A percentile compares a stretch with the other conserved stretches of the same genome.
Evolutionary conservation across 2,329 filamentous ascomycete species (phyloP).

Genomic region (Zopfia rhizophila): DNA sequence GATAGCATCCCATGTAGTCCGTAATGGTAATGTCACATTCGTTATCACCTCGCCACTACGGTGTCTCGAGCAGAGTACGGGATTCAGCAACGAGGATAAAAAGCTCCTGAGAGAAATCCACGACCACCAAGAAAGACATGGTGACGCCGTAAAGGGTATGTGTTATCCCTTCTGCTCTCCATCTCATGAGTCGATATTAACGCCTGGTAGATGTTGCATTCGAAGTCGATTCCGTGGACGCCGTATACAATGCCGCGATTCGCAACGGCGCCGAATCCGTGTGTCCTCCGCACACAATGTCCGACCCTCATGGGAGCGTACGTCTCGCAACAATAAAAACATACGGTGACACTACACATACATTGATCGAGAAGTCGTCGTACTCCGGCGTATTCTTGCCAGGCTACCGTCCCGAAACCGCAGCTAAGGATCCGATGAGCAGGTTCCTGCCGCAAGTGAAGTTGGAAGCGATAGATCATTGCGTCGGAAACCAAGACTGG

Average conservation of each 20-base stretch:
- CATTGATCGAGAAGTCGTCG: constrained; percentile 76
- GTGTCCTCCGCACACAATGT: constrained; percentile 63
- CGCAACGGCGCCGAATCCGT: constrained; percentile 71
- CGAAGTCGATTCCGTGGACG: constrained; percentile 88
- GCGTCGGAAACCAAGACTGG: constrained; percentile 97
- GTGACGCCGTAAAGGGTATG: constrained; percentile 82
- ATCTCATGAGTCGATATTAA: constrained; percentile 19
- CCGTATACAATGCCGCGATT: constrained; percentile 80
- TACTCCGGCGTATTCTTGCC: constrained; percentile 86
- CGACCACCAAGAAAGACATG: constrained; percentile 84
- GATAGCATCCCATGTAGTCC: constrained; percentile 84
- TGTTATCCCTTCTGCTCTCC: too few relatives aligned
- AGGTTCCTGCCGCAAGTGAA: constrained; percentile 70
- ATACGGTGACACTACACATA: constrained; percentile 96
- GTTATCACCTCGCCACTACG: constrained; percentile 85
- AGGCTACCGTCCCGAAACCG: constrained; percentile 72
- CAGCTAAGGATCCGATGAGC: constrained; percentile 57
- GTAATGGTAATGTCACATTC: constrained; percentile 80
- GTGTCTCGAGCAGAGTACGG: constrained; percentile 43
- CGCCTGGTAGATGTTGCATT: constrained; percentile 78
- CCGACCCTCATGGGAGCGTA: constrained; percentile 73
- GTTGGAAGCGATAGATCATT: constrained; percentile 88
- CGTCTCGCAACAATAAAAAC: constrained; percentile 84
- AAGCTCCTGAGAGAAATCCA: constrained; percentile 78
- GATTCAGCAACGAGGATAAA: constrained; percentile 65